These are phyloP conservation scores for Diplodia scrobiculata DNA, from an alignment of 2,329 filamentous ascomycete species.

Conservation along the genomic window DNA sequence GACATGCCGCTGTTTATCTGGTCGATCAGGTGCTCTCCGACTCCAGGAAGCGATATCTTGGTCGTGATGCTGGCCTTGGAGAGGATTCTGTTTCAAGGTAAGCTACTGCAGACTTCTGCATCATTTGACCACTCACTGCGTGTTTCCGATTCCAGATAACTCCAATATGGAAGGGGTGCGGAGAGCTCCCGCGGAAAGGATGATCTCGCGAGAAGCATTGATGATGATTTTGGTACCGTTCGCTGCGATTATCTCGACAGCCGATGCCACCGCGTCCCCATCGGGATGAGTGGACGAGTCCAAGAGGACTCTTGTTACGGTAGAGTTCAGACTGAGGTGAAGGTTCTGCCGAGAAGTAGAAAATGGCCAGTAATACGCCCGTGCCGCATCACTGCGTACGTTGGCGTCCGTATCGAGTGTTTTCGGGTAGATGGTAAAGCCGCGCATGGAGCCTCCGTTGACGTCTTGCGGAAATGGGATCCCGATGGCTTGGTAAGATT, in stretches of 20 bases:
- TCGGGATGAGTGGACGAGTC: constrained; percentile 5
- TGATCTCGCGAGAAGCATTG: constrained; percentile 32
- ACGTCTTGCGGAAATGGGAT: constrained; percentile 35
- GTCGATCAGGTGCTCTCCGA: constrained; percentile 36
- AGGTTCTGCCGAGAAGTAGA: constrained; percentile 46
- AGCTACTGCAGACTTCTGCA: not conserved
- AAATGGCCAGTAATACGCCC: constrained; percentile 52
- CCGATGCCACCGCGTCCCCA: constrained; percentile 33
- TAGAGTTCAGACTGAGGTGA: constrained; percentile 49
- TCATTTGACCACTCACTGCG: not conserved
- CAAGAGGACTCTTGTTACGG: constrained; percentile 48
- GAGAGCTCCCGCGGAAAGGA: constrained; percentile 32
- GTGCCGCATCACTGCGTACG: constrained; percentile 51
- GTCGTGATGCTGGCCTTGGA: constrained; percentile 30
- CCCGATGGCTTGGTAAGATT: constrained; percentile 36
- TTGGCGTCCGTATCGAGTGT: constrained; percentile 46
- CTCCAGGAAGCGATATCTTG: constrained; percentile 30
- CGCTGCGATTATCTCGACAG: not conserved
- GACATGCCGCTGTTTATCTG: constrained; percentile 31
- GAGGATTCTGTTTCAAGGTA: constrained; percentile 5
- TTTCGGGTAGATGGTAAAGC: constrained; percentile 48
- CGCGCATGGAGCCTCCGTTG: constrained; percentile 34
- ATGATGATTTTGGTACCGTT: not conserved
- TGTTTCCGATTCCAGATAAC: constrained; percentile 33
- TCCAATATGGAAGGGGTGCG: constrained; percentile 32